phyloP scores from a whole-genome alignment of 495 filamentous ascomycete species.

The Podospora didyma region DNA sequence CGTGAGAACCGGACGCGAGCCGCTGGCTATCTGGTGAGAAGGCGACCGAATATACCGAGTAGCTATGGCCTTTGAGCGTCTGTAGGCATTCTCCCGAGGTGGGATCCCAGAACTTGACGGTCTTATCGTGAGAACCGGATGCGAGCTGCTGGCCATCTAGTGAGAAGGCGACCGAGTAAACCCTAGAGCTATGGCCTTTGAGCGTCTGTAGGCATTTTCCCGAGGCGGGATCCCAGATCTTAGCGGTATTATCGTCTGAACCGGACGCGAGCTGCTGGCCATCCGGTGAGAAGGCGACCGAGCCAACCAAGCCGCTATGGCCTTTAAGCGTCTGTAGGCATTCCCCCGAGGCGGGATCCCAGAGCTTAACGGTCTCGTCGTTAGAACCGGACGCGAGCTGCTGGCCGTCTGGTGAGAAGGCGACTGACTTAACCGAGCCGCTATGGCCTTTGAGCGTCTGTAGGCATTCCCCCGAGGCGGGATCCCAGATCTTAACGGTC shows the following conservation, averaged over 20 bases:
- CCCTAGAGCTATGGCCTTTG: background rate
- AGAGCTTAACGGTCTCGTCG: slow-evolving; percentile 84
- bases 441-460: slow-evolving; percentile 14
- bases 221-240: slow-evolving; percentile 12
- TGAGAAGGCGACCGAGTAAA: too few relatives aligned
- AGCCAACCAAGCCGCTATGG: slow-evolving; percentile 37
- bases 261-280: slow-evolving; percentile 74
- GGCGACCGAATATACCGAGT: background rate
- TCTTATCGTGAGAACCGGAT: background rate
- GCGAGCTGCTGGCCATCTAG: too few relatives aligned
- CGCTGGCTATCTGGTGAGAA: slow-evolving; percentile 42
- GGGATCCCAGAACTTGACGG: background rate
- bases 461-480: slow-evolving; percentile 1
- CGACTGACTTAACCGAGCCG: slow-evolving; percentile 1
- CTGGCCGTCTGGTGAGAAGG: slow-evolving; percentile 30
- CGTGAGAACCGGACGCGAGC: slow-evolving; percentile 79
- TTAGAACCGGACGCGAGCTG: slow-evolving; percentile 84
- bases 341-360: slow-evolving; percentile 80
- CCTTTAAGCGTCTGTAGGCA: slow-evolving; percentile 82
- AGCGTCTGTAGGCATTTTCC: slow-evolving; percentile 4
- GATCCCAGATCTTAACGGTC: slow-evolving; percentile 6
- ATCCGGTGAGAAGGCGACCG: slow-evolving; percentile 13
- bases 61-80: slow-evolving; percentile 3
- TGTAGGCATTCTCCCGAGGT: background rate
- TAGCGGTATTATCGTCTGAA: slow-evolving; percentile 72